A percentile compares a stretch with the other conserved stretches of the same genome.
Conservation (phyloP, 768 basidiomycete genomes). For the Suillus paluster region DNA sequence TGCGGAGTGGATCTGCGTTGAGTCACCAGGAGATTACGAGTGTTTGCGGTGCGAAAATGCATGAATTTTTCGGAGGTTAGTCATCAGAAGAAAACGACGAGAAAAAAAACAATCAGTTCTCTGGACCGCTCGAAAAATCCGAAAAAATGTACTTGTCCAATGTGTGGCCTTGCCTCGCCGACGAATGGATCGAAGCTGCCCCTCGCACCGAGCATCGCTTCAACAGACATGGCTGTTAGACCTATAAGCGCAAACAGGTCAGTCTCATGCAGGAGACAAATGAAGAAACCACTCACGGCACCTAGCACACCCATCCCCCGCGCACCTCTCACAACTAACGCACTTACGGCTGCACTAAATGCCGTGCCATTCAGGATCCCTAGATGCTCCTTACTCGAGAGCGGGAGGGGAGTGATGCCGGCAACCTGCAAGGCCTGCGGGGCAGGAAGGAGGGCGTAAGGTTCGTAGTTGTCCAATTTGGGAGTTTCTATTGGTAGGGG, state of each 20-base stretch:
- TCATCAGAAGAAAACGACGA: neutral
- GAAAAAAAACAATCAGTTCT: neutral
- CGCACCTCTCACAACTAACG: conserved; percentile 74
- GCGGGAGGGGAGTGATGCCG: conserved; percentile 63
- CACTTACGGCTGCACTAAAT: conserved; percentile 79
- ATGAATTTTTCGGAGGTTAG: no score
- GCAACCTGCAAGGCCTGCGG: conserved; percentile 62
- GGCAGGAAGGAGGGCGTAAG: conserved; percentile 17
- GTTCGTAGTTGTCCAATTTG: neutral
- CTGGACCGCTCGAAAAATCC: neutral
- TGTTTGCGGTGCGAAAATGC: conserved; percentile 1
- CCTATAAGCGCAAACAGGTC: conserved; percentile 39
- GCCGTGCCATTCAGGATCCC: conserved; percentile 87
- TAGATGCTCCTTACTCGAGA: conserved; percentile 78
- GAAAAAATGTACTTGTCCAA: conserved; percentile 61
- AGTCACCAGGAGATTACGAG: neutral
- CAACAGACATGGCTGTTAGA: conserved; percentile 85
- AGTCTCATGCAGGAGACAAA: neutral
- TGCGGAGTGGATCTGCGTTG: conserved; percentile 65
- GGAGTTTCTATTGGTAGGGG: conserved; percentile 12
- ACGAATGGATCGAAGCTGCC: conserved; percentile 82
- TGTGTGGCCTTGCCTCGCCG: conserved; percentile 75
- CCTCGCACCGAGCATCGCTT: conserved; percentile 76
- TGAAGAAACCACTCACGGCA: conserved; percentile 22
- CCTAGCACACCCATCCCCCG: conserved; percentile 67